These are phyloP conservation scores for Sonneratia alba DNA, from an alignment of 345 rosid species.

Conservation along the genomic window DNA sequence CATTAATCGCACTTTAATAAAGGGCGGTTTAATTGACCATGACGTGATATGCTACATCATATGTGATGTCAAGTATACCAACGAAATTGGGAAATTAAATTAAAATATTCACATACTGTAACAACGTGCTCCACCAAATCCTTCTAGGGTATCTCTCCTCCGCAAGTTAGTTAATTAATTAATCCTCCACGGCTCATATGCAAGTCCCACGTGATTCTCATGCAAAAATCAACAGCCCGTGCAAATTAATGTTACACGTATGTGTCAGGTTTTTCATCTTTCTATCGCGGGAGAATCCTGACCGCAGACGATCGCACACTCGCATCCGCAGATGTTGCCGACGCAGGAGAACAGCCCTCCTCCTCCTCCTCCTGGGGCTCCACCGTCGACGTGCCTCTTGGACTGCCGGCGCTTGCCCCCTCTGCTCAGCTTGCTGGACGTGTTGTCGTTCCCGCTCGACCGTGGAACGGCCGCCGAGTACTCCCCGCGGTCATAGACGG, in stretches of 20 bases:
- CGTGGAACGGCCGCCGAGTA: conserved; percentile 23
- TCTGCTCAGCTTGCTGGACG: conserved; percentile 1
- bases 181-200: no score
- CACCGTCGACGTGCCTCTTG: conserved; percentile 16
- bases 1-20: no score
- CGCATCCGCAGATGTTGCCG: conserved; percentile 4
- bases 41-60: no score
- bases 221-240: no score
- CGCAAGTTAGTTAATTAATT: no score
- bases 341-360: conserved; percentile 1
- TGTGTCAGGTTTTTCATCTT: not conserved
- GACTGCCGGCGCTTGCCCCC: conserved; percentile 41
- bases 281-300: not conserved
- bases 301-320: conserved; percentile 4
- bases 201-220: no score
- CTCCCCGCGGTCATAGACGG: conserved; percentile 37
- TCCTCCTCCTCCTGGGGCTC: not conserved
- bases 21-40: no score
- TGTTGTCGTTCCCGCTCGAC: not conserved
- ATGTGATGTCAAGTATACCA: no score
- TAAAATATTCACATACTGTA: no score
- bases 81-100: no score
- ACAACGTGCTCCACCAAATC: no score
- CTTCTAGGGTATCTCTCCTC: no score
- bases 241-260: not conserved